Evolutionary conservation across 148 eudicot genomes (phyloP).

Genomic region (Fagopyrum esculentum): DNA sequence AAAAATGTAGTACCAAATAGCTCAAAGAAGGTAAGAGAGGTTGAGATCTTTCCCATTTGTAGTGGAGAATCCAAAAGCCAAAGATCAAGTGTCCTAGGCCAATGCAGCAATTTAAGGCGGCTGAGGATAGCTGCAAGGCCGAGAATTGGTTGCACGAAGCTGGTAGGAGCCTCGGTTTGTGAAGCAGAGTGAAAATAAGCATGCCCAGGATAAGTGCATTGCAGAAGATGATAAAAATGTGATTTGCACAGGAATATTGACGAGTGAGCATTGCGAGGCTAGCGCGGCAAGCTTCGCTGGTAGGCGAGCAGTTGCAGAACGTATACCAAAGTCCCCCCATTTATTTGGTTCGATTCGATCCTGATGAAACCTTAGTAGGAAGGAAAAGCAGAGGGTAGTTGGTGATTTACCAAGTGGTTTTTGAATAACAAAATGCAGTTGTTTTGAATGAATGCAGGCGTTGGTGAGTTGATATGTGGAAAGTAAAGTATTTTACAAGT

Average conservation of each 20-base stretch:
- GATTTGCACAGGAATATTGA: slow-evolving; percentile 79
- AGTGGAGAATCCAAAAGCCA: neutral
- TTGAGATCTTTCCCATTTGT: neutral
- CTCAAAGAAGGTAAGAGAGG: neutral
- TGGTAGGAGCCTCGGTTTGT: slow-evolving; percentile 18
- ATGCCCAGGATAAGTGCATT: slow-evolving; percentile 45
- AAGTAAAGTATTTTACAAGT: no score
- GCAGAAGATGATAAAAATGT: slow-evolving; percentile 40
- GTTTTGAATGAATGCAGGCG: no score
- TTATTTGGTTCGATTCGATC: neutral
- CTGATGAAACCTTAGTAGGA: no score
- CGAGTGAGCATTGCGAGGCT: slow-evolving; percentile 28
- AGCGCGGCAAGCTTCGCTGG: slow-evolving; percentile 27
- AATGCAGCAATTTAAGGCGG: neutral
- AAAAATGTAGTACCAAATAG: neutral
- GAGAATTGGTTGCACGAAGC: neutral
- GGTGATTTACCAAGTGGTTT: no score
- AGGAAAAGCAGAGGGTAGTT: no score
- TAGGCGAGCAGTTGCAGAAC: slow-evolving; percentile 26
- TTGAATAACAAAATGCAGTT: no score
- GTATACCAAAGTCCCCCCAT: slow-evolving; percentile 28
- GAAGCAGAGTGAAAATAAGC: slow-evolving; percentile 31
- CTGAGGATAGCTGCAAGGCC: neutral
- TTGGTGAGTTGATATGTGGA: no score
- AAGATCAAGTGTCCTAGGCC: neutral